Percentiles rank a stretch among this genome's conserved stretches.
Evolutionary conservation across 139 green algal species (phyloP).

Genomic region (Chlorella vulgaris): DNA sequence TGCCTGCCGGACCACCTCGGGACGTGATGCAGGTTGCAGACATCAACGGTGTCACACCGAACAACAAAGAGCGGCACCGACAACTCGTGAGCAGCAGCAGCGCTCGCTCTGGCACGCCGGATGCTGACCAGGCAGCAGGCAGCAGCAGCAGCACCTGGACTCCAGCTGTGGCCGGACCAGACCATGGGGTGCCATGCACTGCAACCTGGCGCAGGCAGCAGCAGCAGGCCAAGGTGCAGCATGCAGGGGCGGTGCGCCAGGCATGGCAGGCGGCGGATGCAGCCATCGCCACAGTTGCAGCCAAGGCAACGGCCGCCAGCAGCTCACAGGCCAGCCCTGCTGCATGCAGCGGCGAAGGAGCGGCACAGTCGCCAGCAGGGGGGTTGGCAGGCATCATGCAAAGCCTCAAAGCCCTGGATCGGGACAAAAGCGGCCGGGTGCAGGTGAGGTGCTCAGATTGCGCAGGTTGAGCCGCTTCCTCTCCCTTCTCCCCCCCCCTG

Average conservation of each 20-base stretch:
- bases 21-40: slow-evolving; percentile 32
- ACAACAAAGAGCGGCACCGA: slow-evolving; percentile 1
- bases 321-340: neutral
- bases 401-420: neutral
- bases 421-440: slow-evolving; percentile 10
- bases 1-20: too few relatives aligned
- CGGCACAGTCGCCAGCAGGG: neutral
- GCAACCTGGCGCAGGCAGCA: slow-evolving; percentile 6
- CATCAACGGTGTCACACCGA: neutral
- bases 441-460: neutral
- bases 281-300: slow-evolving; percentile 1
- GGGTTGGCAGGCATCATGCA: slow-evolving; percentile 1
- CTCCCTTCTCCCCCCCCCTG: too few relatives aligned
- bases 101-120: neutral
- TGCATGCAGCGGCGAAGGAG: neutral
- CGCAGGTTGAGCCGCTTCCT: too few relatives aligned
- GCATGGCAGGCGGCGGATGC: neutral
- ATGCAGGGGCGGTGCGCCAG: neutral
- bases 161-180: neutral
- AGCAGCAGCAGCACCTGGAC: neutral
- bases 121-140: neutral
- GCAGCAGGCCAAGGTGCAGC: neutral
- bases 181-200: neutral
- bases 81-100: neutral
- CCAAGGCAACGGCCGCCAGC: neutral